Conservation (phyloP, 73 alveolate genomes). For the Blepharisma japonicum region DNA sequence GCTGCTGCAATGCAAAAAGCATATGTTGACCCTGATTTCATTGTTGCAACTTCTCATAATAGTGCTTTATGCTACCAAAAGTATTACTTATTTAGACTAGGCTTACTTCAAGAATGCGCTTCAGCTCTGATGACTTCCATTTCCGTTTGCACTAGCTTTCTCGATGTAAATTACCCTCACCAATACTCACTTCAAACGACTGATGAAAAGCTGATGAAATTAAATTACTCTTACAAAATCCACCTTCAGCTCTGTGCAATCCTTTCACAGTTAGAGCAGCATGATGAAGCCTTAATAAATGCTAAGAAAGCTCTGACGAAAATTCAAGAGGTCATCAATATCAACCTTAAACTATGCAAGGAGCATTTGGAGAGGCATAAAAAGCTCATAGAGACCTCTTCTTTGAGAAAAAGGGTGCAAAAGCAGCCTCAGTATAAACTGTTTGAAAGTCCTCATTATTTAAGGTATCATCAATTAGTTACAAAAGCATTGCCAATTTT, state of each 20-base stretch:
- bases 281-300: conserved; percentile 56
- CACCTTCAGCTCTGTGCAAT: conserved; percentile 65
- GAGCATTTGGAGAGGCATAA: conserved; percentile 10
- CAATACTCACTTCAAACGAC: background rate
- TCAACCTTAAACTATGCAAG: background rate
- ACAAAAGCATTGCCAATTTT: too few species aligned
- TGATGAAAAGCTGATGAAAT: conserved; percentile 38
- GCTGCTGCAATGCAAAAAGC: conserved; percentile 50
- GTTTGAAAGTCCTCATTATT: conserved; percentile 22
- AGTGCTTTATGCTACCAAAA: conserved; percentile 57
- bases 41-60: conserved; percentile 53
- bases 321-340: background rate
- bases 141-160: conserved; percentile 13
- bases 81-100: conserved; percentile 28
- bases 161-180: background rate
- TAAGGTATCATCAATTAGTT: conserved; percentile 2
- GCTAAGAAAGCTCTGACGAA: conserved; percentile 39
- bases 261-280: conserved; percentile 53
- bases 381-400: background rate
- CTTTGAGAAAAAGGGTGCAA: conserved; percentile 8
- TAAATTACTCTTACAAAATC: conserved; percentile 55
- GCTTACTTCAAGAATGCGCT: conserved; percentile 51
- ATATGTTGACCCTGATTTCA: conserved; percentile 54
- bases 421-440: conserved; percentile 4
- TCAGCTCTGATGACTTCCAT: conserved; percentile 58